A percentile compares a stretch with the other conserved stretches of the same genome.
Evolutionary conservation across 495 filamentous ascomycete genomes (phyloP).

Genomic region (Xylaria flabelliformis): DNA sequence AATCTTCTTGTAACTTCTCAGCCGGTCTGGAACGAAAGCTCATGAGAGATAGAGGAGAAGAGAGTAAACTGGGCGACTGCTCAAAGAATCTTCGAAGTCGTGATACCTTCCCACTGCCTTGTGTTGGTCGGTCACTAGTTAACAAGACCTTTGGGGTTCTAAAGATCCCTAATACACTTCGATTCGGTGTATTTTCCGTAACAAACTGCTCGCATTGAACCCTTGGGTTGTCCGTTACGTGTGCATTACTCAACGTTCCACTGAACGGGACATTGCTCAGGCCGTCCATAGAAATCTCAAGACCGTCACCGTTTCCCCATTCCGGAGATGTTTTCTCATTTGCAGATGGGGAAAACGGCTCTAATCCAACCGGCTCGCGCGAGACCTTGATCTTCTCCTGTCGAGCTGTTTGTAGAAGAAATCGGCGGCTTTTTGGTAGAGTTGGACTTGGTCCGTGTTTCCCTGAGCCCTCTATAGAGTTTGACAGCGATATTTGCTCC

Average conservation of each 20-base stretch:
- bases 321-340: not conserved
- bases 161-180: not conserved
- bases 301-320: not conserved
- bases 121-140: not conserved
- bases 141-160: not conserved
- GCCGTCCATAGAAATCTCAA: conserved; percentile 9
- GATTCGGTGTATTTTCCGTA: not conserved
- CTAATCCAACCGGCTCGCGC: not conserved
- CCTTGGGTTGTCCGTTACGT: not conserved
- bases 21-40: conserved; percentile 27
- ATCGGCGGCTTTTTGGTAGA: not conserved
- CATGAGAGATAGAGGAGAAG: conserved; percentile 30
- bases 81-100: conserved; percentile 43
- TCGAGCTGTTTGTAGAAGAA: not conserved
- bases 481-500: not conserved
- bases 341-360: not conserved
- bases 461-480: not conserved
- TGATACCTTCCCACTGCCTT: conserved; percentile 32
- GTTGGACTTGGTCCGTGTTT: not conserved
- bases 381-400: not conserved
- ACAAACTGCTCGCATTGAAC: not conserved
- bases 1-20: not conserved
- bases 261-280: not conserved
- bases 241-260: not conserved
- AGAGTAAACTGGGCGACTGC: conserved; percentile 25